Evolutionary conservation across 1,284 basidiomycete species (phyloP).

Genomic region (Heterobasidion occidentale): DNA sequence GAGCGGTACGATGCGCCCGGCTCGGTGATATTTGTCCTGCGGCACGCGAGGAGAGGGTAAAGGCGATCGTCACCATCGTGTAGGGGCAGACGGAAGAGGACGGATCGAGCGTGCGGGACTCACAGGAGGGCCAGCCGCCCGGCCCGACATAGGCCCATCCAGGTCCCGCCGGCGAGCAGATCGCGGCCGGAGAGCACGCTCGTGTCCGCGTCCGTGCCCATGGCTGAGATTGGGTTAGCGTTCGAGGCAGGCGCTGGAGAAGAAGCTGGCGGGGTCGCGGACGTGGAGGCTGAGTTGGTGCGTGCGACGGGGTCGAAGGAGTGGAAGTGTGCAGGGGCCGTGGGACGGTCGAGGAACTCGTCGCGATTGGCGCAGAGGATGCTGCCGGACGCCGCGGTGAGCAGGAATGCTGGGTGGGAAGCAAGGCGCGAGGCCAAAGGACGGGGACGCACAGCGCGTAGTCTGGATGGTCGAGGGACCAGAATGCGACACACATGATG

Average conservation of each 20-base stretch:
- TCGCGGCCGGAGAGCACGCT: constrained; percentile 67
- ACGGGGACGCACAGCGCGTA: constrained; percentile 62
- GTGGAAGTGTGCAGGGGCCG: constrained; percentile 55
- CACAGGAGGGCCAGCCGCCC: constrained; percentile 67
- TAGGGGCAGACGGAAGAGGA: not conserved
- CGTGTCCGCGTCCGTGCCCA: constrained; percentile 15
- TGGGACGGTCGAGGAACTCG: constrained; percentile 62
- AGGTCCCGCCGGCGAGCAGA: constrained; percentile 63
- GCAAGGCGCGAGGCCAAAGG: constrained; percentile 1
- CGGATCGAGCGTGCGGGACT: constrained; percentile 17
- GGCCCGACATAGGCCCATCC: constrained; percentile 60
- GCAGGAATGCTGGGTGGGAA: constrained; percentile 3
- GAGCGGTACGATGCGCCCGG: constrained; percentile 33
- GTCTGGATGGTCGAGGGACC: constrained; percentile 64
- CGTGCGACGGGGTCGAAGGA: constrained; percentile 27
- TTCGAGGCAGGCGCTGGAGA: constrained; percentile 1
- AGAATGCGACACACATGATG: constrained; percentile 70
- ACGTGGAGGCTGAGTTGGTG: too few species aligned
- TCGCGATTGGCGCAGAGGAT: constrained; percentile 73
- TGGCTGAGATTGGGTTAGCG: not conserved
- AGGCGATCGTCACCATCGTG: not conserved
- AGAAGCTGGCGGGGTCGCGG: constrained; percentile 1
- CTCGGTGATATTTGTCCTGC: constrained; percentile 77
- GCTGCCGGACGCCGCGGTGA: constrained; percentile 26
- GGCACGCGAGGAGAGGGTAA: constrained; percentile 1